phyloP scores from a whole-genome alignment of 352 stramenopile genomes.

The Pythium volutum region DNA sequence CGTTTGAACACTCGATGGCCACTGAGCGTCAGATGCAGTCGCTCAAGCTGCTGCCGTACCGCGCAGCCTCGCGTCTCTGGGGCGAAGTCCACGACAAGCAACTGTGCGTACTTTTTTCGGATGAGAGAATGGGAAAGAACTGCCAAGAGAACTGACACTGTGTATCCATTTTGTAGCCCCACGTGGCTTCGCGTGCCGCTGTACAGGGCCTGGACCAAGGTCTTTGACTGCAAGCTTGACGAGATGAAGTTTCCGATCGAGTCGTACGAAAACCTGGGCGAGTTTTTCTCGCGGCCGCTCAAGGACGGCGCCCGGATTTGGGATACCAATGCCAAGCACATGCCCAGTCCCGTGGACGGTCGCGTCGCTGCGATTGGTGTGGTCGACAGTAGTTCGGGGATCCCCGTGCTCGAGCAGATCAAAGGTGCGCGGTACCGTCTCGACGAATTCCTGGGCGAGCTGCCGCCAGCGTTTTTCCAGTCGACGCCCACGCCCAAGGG shows the following conservation, averaged over 20 bases:
- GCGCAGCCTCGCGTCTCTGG: constrained; percentile 72
- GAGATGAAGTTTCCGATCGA: constrained; percentile 82
- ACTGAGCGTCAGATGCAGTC: constrained; percentile 69
- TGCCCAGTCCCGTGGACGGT: constrained; percentile 67
- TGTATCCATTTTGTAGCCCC: constrained; percentile 33
- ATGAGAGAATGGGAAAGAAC: not conserved
- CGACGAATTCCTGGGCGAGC: constrained; percentile 72
- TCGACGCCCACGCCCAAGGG: constrained; percentile 32
- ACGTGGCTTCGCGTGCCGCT: constrained; percentile 64
- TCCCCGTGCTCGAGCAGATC: constrained; percentile 75
- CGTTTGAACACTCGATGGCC: constrained; percentile 41
- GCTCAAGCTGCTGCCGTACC: constrained; percentile 78
- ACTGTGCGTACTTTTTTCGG: constrained; percentile 38
- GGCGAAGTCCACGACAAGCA: constrained; percentile 76
- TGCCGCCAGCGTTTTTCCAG: constrained; percentile 54
- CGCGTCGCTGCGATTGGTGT: constrained; percentile 57
- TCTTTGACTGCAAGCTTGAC: constrained; percentile 82
- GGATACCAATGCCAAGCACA: constrained; percentile 25
- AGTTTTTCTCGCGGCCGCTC: constrained; percentile 83
- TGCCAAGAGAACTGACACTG: not conserved
- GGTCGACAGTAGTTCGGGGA: constrained; percentile 41
- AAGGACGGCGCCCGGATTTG: constrained; percentile 65
- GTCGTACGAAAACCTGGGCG: constrained; percentile 70
- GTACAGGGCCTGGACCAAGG: constrained; percentile 80
- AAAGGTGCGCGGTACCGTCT: constrained; percentile 79